Evolutionary conservation across 768 basidiomycete genomes (phyloP).

Genomic region (Calocybe indica): DNA sequence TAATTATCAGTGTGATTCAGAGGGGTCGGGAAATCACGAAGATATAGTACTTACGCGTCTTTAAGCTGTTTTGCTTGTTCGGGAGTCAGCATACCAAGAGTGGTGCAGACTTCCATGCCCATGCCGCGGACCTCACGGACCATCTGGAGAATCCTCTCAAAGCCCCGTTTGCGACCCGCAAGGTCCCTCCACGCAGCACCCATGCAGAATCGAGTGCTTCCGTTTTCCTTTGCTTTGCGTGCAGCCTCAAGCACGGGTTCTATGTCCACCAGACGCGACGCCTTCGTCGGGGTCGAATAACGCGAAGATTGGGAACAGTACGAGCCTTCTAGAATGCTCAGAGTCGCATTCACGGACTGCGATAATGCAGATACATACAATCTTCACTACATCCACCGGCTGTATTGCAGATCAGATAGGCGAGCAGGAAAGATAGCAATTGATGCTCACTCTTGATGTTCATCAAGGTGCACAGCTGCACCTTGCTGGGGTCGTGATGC

Average conservation of each 20-base stretch:
- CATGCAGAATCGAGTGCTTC: constrained; percentile 98
- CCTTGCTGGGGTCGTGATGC: constrained; percentile 82
- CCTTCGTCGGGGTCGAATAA: constrained; percentile 84
- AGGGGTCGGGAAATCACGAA: background rate
- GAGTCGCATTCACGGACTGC: constrained; percentile 1
- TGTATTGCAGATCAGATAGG: constrained; percentile 23
- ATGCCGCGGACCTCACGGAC: constrained; percentile 85
- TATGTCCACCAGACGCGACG: constrained; percentile 79
- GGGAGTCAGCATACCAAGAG: constrained; percentile 92
- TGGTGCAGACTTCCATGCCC: constrained; percentile 99
- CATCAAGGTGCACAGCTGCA: constrained; percentile 96
- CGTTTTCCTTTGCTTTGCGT: constrained; percentile 90
- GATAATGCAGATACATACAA: constrained; percentile 45
- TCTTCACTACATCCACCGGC: constrained; percentile 96
- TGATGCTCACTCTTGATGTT: constrained; percentile 88
- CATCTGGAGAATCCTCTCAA: constrained; percentile 91
- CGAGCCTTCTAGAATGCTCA: constrained; percentile 49
- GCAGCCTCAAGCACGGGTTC: constrained; percentile 93
- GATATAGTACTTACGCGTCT: constrained; percentile 59
- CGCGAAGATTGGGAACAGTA: constrained; percentile 98
- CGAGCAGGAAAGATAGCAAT: constrained; percentile 17
- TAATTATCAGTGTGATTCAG: constrained; percentile 1
- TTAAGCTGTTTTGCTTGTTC: constrained; percentile 91
- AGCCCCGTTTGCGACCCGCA: constrained; percentile 87
- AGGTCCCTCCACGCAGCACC: constrained; percentile 98